Conservation (phyloP, 2,329 filamentous ascomycete genomes). For the Fusarium coicis region DNA sequence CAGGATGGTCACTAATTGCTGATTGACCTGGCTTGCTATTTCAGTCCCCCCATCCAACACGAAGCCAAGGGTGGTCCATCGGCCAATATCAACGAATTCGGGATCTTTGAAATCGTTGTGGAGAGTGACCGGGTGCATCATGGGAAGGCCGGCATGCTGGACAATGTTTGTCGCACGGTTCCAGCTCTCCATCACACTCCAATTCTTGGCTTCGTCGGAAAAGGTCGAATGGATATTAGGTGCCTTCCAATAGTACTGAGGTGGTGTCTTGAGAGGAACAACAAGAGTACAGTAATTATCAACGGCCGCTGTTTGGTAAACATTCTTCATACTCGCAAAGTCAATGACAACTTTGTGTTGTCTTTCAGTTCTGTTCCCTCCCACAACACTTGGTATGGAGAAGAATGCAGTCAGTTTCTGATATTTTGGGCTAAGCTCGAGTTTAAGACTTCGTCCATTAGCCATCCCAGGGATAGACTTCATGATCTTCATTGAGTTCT, state of each 20-base stretch:
- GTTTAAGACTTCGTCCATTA: conserved; percentile 30
- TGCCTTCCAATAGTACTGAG: conserved; percentile 57
- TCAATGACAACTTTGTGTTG: conserved; percentile 57
- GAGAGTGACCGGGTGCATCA: conserved; percentile 53
- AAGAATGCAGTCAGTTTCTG: conserved; percentile 49
- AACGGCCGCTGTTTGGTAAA: conserved; percentile 49
- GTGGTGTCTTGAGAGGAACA: conserved; percentile 61
- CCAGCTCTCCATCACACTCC: conserved; percentile 59
- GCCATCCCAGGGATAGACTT: conserved; percentile 46
- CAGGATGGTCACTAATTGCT: conserved; percentile 63
- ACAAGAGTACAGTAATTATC: conserved; percentile 53
- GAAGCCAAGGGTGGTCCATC: conserved; percentile 67
- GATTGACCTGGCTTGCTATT: conserved; percentile 49
- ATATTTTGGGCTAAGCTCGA: conserved; percentile 47
- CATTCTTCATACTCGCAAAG: conserved; percentile 58
- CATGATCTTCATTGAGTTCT: conserved; percentile 69
- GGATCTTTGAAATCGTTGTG: conserved; percentile 49
- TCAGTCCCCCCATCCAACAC: conserved; percentile 47
- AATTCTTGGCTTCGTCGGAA: conserved; percentile 46
- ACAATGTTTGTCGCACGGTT: conserved; percentile 59
- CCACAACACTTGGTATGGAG: conserved; percentile 30
- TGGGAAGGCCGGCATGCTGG: conserved; percentile 48
- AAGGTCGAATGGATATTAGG: conserved; percentile 49
- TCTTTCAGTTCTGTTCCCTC: conserved; percentile 19
- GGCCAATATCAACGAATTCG: conserved; percentile 62